A percentile compares a stretch with the other conserved stretches of the same genome.
phyloP scores from a whole-genome alignment of 441 rosid genomes.

The Geranium incanum region DNA sequence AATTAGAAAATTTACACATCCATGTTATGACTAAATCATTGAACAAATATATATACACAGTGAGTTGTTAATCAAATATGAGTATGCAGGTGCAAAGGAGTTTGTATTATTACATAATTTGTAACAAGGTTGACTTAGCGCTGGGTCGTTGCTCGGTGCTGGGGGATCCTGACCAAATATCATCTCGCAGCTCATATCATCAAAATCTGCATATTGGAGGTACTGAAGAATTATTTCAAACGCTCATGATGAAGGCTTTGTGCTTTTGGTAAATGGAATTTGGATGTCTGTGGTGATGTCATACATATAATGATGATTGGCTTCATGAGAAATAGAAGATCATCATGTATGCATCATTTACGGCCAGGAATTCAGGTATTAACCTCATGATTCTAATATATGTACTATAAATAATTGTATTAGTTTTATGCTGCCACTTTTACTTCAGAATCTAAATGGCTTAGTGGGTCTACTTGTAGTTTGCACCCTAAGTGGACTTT shows the following conservation, averaged over 20 bases:
- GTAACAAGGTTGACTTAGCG: conserved; percentile 74
- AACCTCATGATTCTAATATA: conserved; percentile 7
- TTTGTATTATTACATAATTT: conserved; percentile 50
- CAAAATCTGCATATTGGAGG: conserved; percentile 60
- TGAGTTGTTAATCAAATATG: not conserved
- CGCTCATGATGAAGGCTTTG: conserved; percentile 17
- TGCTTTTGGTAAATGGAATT: conserved; percentile 14
- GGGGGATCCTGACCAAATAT: conserved; percentile 88
- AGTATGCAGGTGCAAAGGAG: not conserved
- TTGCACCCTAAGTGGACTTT: conserved; percentile 56
- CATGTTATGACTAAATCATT: not conserved
- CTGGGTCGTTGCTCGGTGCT: conserved; percentile 57
- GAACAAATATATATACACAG: not conserved
- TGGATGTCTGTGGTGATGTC: conserved; percentile 17
- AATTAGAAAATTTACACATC: conserved; percentile 3
- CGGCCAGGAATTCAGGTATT: conserved; percentile 22
- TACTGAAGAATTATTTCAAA: conserved; percentile 11
- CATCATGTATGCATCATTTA: conserved; percentile 18
- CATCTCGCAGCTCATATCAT: conserved; percentile 90
- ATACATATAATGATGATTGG: conserved; percentile 29
- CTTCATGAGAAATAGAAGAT: conserved; percentile 34
- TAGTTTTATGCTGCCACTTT: conserved; percentile 19
- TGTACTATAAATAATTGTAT: not conserved
- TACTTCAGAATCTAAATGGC: conserved; percentile 20
- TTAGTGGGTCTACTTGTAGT: conserved; percentile 43